A percentile compares a stretch with the other conserved stretches of the same genome.
Evolutionary conservation across 2,329 filamentous ascomycete species (phyloP).

Genomic region (Penicillium expansum): DNA sequence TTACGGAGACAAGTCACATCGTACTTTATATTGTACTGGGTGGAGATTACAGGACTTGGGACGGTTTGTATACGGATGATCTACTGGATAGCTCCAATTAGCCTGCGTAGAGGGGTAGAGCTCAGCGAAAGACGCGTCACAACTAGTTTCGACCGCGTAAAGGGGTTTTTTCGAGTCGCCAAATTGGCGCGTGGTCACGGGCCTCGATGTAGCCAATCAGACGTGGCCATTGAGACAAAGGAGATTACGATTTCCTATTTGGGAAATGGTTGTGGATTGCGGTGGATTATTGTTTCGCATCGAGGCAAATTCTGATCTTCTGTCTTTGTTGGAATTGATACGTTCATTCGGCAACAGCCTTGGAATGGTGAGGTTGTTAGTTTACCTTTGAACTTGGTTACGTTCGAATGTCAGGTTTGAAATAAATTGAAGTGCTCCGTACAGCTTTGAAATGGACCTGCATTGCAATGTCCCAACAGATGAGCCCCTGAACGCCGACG

Average conservation of each 20-base stretch:
- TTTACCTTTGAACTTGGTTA: background rate
- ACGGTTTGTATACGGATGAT: constrained; percentile 2
- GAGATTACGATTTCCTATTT: constrained; percentile 12
- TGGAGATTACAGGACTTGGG: constrained; percentile 1
- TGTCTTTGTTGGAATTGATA: background rate
- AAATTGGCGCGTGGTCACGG: constrained; percentile 41
- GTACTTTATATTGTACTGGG: background rate
- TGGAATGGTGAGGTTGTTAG: background rate
- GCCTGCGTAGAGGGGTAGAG: background rate
- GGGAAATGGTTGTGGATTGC: background rate
- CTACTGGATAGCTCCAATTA: constrained; percentile 3
- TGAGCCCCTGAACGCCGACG: constrained; percentile 5
- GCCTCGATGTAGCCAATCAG: constrained; percentile 25
- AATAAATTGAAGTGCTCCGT: background rate
- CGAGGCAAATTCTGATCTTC: background rate
- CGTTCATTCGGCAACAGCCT: background rate
- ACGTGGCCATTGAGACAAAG: constrained; percentile 6
- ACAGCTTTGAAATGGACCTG: constrained; percentile 3
- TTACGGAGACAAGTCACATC: constrained; percentile 1
- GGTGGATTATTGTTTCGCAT: background rate
- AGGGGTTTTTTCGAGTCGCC: constrained; percentile 33
- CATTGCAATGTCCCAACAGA: background rate
- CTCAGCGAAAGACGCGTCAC: constrained; percentile 18
- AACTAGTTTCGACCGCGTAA: constrained; percentile 34
- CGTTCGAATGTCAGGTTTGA: background rate